Base-by-base conservation (phyloP, 352 stramenopile species). In the Globisporangium parvum region DNA sequence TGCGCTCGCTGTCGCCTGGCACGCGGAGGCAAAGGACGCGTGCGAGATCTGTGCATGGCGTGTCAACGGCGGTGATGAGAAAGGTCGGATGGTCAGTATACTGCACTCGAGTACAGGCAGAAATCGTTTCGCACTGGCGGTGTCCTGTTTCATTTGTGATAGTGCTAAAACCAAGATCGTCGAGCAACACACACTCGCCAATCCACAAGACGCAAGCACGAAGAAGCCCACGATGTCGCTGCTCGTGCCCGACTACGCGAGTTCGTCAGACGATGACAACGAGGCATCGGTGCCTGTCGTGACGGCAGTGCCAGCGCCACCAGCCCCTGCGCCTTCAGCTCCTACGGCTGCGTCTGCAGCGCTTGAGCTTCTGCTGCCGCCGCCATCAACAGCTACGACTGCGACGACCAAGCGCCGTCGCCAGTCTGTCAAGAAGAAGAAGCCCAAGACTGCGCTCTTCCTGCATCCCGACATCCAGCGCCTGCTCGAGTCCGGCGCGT, bases 381-480 rank as follows among this genome's bases (percentile, higher is more conserved):
- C 44, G 35, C 14, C 21, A 2, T 5, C 57, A 15, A 53, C 40
- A 2, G 62, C 64, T 9, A 66, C 65, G 41, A 53, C 40, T 1
- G 62, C 64, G 6, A 66, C 65, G 41, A 63, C 23, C 26, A 75
- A 77, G 45, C 11, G 33, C 18, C 67, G 59, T 50, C 73, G 66
- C 39, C 69, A 64, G 20, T 61, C 63, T 40, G 57, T 17, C 31
- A 67, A 59, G 39, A 71, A 58, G 47, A 64, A 63, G n/a, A 81
- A 76, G 48, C 44, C 53, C n/a, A 87, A 84, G 57, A 81, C 66
- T 31, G 65, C 62, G 21, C 60, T 85, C 35, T 75, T 71, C 41
- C 56, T 87, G 41, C 74, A 76, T 23, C 73, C 71, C 2, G 67
- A 79, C 57, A 87, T 87, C 48, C 74, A 85, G 62, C 64, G 61